These are phyloP conservation scores for Chionographis japonica DNA, from an alignment of 106 monocot species.

Conservation along the genomic window DNA sequence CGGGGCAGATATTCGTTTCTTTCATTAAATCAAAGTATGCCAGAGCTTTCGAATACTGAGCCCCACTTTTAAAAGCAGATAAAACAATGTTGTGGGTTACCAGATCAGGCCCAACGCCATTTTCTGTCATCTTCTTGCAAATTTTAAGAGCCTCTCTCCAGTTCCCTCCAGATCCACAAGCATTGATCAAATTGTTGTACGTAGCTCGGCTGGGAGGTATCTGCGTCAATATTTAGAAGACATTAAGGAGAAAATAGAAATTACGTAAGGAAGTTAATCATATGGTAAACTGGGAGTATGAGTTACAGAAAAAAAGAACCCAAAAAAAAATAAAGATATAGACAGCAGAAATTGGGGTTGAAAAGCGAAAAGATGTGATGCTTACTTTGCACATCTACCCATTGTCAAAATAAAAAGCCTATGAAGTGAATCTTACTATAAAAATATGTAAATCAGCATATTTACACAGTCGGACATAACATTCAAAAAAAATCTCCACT, in stretches of 20 bases:
- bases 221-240: constrained; percentile 23
- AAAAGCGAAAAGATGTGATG: no score
- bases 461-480: no score
- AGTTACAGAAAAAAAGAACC: no score
- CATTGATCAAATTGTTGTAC: constrained; percentile 94
- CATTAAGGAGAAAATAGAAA: background rate
- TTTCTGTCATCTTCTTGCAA: constrained; percentile 95
- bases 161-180: constrained; percentile 83
- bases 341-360: no score
- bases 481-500: no score
- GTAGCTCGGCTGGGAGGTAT: constrained; percentile 91
- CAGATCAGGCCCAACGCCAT: constrained; percentile 97
- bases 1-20: constrained; percentile 45
- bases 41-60: constrained; percentile 81
- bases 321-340: no score
- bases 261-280: background rate
- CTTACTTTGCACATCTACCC: no score
- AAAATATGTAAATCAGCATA: no score
- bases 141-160: constrained; percentile 89
- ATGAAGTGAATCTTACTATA: no score
- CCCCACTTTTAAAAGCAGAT: constrained; percentile 82
- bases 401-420: no score
- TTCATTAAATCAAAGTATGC: constrained; percentile 95
- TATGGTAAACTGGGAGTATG: no score
- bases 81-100: constrained; percentile 90